These are phyloP conservation scores for Plasmodium ovale DNA, from an alignment of 169 alveolate genomes.

Conservation along the genomic window DNA sequence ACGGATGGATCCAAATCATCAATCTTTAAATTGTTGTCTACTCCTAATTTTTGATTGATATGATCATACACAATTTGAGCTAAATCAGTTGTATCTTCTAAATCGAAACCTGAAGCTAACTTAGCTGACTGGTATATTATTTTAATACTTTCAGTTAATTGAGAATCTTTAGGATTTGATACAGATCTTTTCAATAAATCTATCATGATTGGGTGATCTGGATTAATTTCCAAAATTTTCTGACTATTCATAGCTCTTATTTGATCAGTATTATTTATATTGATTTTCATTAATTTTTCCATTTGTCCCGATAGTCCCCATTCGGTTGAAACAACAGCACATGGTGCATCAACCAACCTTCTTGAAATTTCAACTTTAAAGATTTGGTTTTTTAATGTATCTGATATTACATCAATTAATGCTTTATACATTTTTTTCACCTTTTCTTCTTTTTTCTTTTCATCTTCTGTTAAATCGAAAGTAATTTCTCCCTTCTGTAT, in stretches of 20 bases:
- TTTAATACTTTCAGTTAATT: constrained; percentile 77
- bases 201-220: constrained; percentile 96
- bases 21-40: constrained; percentile 67
- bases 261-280: constrained; percentile 85
- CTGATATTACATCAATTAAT: constrained; percentile 86
- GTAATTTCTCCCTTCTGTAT: constrained; percentile 90
- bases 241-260: constrained; percentile 83
- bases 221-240: constrained; percentile 96
- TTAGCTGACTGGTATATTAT: constrained; percentile 86
- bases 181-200: constrained; percentile 79
- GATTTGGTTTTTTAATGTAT: constrained; percentile 82
- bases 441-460: constrained; percentile 83
- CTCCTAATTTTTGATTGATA: constrained; percentile 73
- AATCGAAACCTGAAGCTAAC: constrained; percentile 85
- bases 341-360: constrained; percentile 90
- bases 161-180: constrained; percentile 70
- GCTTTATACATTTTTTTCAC: constrained; percentile 84
- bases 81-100: constrained; percentile 81
- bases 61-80: constrained; percentile 77
- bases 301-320: constrained; percentile 94
- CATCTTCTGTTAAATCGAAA: constrained; percentile 85
- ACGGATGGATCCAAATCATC: constrained; percentile 74
- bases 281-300: constrained; percentile 92
- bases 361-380: constrained; percentile 88
- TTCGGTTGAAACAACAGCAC: constrained; percentile 91